Base-by-base conservation (phyloP, 495 filamentous ascomycete species). In the Trichoderma reesei region DNA sequence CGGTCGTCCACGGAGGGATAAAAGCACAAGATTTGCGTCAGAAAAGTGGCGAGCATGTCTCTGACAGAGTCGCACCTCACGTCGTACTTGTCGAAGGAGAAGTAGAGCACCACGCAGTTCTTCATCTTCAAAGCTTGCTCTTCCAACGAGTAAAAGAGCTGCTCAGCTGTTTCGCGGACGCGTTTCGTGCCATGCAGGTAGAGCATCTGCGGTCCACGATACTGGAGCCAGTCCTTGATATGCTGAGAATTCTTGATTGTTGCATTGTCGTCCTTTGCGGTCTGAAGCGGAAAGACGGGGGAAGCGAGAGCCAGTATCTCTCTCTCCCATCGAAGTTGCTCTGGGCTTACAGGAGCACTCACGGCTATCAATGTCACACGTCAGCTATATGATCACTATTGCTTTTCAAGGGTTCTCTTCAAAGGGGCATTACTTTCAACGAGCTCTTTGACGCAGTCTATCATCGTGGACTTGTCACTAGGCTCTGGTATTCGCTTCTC, bases 31-130 rank as follows among this genome's bases (percentile, higher is more conserved):
- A 70, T 66, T 41, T 70, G 68, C 46, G 67, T 41, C 6, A 70
- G 9, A 39, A 70, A 65, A 8, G 67, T 68, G 11, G 67, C 62
- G 13, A 68, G 56, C 68, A 67, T 70, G 38, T 63, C 48, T 38
- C 41, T 38, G 26, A 68, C 48, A 13, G 67, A 67, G 39, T 62
- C 31, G 11, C 63, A 62, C n/a, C 65, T 60, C 14, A 61, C 42
- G 56, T 70, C 66, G 46, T 65, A 59, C 14, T 63, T 60, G 16
- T 68, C 62, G 46, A 70, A 70, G 3, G 67, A 66, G 41, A 68
- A 70, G 56, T 67, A 67, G 16, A 70, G 67, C 18, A 65, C 60
- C 16, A 65, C 41, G 10, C 59, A 20, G 11, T 56, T 41, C 11
- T 42, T 13, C 9, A 10, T 56, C 18, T 56, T 56, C 26, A n/a